Base-by-base conservation (phyloP, 805 yeast genomes). In the Deakozyma indianensis region DNA sequence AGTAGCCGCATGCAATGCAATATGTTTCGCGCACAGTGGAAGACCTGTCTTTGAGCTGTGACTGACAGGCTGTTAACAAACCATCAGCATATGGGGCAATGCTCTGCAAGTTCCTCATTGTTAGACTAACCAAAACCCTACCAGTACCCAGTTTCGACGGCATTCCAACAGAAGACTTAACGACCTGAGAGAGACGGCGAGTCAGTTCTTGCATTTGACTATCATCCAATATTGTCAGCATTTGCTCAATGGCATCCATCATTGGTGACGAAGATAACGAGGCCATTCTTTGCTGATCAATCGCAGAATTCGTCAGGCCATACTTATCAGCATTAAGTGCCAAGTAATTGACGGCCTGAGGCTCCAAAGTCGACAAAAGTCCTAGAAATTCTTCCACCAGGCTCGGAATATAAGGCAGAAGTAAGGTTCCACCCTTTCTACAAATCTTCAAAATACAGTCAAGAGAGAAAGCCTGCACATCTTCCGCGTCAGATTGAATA, bases 61-160 rank as follows among this genome's bases (percentile, higher is more conserved):
- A 60, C 1, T 65, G 55, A 43, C 86, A 74, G 2, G 76, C 67
- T 41, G 71, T 71, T 46, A 90, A 62, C 4, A 90, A 61, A n/a
- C 66, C 62, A 46, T 80, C 85, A 11, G 84, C 81, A 54, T 74
- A 74, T 1, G 71, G 69, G n/a, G 57, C 56, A 5, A 71, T 55
- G 14, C 64, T 49, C 4, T 60, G 56, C 0, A 76, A 66, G 53
- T 81, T 78, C 49, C 80, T 73, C 9, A 76, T 65, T 0, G 83
- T 73, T 42, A 86, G 59, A 18, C 75, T 70, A 4, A 80, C 84
- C 9, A 88, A 59, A 0, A 87, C 79, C 50, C 78, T 73, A 3
- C 94, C 75, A 0, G 90, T 87, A 22, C 88, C 85, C 0, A 83
- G 86, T 56, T 90, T 86, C 0, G 96, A 85, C 0, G 97, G 96